phyloP scores from a whole-genome alignment of 2,329 filamentous ascomycete genomes.

The Ascochyta rabiei region DNA sequence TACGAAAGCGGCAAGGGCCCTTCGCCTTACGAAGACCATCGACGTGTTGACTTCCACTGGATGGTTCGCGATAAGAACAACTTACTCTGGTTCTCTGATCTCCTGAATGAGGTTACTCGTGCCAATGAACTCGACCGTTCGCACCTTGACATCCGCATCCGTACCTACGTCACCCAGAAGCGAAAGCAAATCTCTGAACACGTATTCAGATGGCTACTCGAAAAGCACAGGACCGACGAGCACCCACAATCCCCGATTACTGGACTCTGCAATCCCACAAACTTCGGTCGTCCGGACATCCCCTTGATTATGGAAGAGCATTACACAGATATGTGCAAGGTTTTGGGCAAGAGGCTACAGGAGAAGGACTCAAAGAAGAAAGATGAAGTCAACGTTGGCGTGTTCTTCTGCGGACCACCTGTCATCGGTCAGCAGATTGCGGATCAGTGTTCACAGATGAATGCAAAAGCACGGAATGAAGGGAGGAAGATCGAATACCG shows the following conservation, averaged over 20 bases:
- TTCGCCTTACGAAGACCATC: conserved; percentile 48
- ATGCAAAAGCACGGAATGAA: conserved; percentile 58
- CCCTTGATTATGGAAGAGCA: conserved; percentile 59
- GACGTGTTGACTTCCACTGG: conserved; percentile 66
- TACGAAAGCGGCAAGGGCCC: conserved; percentile 11
- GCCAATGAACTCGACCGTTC: conserved; percentile 43
- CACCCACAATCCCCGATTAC: conserved; percentile 61
- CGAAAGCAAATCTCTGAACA: conserved; percentile 60
- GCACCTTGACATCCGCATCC: conserved; percentile 60
- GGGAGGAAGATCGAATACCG: conserved; percentile 61
- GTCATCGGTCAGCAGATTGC: conserved; percentile 62
- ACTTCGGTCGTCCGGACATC: conserved; percentile 63
- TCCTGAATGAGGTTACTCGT: conserved; percentile 56
- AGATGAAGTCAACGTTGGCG: conserved; percentile 56
- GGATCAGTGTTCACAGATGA: conserved; percentile 60
- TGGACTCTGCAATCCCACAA: conserved; percentile 59
- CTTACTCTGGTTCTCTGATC: conserved; percentile 63
- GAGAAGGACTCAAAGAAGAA: conserved; percentile 32
- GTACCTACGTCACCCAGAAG: conserved; percentile 63
- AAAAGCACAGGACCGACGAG: conserved; percentile 60
- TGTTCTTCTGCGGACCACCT: conserved; percentile 64
- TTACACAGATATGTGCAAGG: conserved; percentile 58
- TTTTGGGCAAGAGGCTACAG: conserved; percentile 23
- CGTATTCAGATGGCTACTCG: conserved; percentile 63
- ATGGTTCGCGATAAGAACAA: conserved; percentile 64